Evolutionary conservation across 2,329 filamentous ascomycete species (phyloP).

Genomic region (Helotiales sp.): DNA sequence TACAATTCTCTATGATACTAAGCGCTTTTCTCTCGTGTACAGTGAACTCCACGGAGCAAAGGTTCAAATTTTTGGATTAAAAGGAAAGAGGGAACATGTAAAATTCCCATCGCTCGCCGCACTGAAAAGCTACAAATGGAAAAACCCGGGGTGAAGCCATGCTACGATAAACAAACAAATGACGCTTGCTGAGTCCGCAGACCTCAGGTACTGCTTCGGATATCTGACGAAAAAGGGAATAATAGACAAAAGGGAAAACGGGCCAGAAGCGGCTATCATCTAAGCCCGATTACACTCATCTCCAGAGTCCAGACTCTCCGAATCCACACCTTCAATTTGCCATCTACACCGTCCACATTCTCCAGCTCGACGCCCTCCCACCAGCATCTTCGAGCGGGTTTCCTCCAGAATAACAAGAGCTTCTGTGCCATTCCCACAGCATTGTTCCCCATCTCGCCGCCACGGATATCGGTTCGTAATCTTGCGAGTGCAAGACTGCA

Average conservation of each 20-base stretch:
- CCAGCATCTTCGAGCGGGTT: conserved; percentile 95
- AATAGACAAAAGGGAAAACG: conserved; percentile 13
- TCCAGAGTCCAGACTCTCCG: conserved; percentile 97
- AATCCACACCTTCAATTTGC: conserved; percentile 97
- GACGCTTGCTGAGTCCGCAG: conserved; percentile 18
- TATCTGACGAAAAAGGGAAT: conserved; percentile 17
- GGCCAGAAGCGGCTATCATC: conserved; percentile 48
- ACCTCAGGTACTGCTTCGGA: conserved; percentile 17
- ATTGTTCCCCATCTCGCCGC: conserved; percentile 75
- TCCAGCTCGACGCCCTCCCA: conserved; percentile 97
- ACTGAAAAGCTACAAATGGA: conserved; percentile 10
- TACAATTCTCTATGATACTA: conserved; percentile 22
- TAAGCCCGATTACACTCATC: conserved; percentile 92
- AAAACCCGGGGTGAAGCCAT: conserved; percentile 13
- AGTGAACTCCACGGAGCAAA: conserved; percentile 18
- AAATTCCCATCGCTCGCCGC: not conserved
- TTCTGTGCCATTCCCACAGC: conserved; percentile 99
- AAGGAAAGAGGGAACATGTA: conserved; percentile 1
- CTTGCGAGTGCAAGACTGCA: conserved; percentile 94
- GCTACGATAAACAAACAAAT: conserved; percentile 18
- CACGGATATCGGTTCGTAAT: conserved; percentile 88
- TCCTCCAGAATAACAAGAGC: conserved; percentile 95
- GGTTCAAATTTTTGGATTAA: conserved; percentile 1
- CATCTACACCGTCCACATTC: conserved; percentile 86
- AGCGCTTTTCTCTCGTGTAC: conserved; percentile 26